Base-by-base conservation (phyloP, 352 stramenopile genomes). In the Globisporangium echinulatum region DNA sequence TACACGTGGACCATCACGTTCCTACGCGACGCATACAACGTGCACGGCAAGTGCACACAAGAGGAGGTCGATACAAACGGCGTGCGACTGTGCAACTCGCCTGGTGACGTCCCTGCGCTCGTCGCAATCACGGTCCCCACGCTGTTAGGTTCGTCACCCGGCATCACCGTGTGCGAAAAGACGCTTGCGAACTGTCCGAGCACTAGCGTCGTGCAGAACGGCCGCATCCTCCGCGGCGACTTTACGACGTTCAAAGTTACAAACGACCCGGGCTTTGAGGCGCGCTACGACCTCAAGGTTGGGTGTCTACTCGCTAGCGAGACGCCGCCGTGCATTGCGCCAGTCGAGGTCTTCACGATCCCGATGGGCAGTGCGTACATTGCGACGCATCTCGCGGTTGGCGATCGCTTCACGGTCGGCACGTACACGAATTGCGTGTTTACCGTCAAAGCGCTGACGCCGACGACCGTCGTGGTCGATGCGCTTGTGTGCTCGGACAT, bases 1-100 rank as follows among this genome's bases (percentile, higher is more conserved):
- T 98, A 98, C 64, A 82, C 79, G 11, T 99, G 96, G 96, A 97
- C 82, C 5, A 75, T 99, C 33, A 98, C 94, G 9, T 99, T 99
- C 60, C 68, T 98, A 10, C 74, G 86, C 53, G 96, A 98, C 49
- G 64, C 66, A 1, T 79, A 71, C 54, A 96, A 99, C 49, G 64
- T 65, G 1, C 79, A 71, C 36, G 79, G 79, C 7, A 67, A 73
- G 5, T 96, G 78, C 37, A 69, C 91, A 43, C 71, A 91, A 59
- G 67, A 81, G 59, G 80, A 90, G 43, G 75, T 88, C 60, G 69
- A 19, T 1, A 52, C 59, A 0, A 65, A 57, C n/a, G 82, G 79
- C 1, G 68, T 72, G 8, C 67, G 71, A 15, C 68, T 95, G 1
- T 98, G 96, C 66, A 98, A 98, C 61, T 81, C 92, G 2, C 93